Evolutionary conservation across 1,284 basidiomycete species (phyloP).

Genomic region (Cryptococcus depauperatus): DNA sequence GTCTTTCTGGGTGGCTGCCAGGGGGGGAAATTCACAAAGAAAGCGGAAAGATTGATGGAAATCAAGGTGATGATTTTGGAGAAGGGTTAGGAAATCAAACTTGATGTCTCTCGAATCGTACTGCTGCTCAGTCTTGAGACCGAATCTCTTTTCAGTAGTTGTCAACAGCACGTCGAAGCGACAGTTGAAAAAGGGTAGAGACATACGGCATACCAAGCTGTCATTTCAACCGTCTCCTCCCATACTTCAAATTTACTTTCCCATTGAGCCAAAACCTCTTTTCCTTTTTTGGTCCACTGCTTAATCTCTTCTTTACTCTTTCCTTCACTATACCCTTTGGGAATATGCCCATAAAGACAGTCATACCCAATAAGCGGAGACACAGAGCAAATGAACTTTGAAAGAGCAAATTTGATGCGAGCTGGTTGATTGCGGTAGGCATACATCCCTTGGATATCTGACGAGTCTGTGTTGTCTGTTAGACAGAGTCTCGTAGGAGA

Average conservation of each 20-base stretch:
- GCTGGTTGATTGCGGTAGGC: constrained; percentile 55
- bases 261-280: constrained; percentile 48
- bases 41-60: constrained; percentile 73
- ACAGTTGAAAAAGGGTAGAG: neutral
- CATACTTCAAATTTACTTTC: constrained; percentile 54
- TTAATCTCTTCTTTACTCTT: constrained; percentile 56
- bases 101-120: constrained; percentile 56
- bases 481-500: neutral
- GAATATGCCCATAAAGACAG: constrained; percentile 50
- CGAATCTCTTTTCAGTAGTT: constrained; percentile 56
- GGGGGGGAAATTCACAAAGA: constrained; percentile 58
- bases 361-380: constrained; percentile 74
- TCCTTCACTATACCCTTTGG: constrained; percentile 60
- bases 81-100: constrained; percentile 58
- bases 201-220: constrained; percentile 59
- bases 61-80: constrained; percentile 65
- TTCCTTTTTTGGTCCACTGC: constrained; percentile 56
- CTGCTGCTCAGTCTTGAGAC: constrained; percentile 51
- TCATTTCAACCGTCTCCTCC: constrained; percentile 55
- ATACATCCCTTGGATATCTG: constrained; percentile 78
- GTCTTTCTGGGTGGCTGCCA: constrained; percentile 16
- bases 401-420: constrained; percentile 60
- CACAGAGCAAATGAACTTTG: constrained; percentile 63
- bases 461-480: constrained; percentile 54
- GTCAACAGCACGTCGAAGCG: neutral